Percentiles rank a stretch among this genome's conserved stretches.
Evolutionary conservation across 2,329 filamentous ascomycete species (phyloP).

Genomic region (Karstenula rhodostoma): DNA sequence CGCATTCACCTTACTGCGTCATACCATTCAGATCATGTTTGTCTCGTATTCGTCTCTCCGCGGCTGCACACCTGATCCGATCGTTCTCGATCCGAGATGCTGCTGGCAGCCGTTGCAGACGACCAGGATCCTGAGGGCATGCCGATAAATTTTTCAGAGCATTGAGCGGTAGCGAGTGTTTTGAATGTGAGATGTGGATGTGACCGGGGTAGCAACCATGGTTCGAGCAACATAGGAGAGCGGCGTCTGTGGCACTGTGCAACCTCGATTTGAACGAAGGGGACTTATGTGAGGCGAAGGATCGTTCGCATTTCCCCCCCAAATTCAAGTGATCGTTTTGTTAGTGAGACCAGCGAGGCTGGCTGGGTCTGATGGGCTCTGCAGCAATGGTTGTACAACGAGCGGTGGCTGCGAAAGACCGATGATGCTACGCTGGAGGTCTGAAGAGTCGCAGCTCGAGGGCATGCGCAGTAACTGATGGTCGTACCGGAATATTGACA

Average conservation of each 20-base stretch:
- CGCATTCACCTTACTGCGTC: background rate
- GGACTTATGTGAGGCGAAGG: background rate
- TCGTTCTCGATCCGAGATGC: conserved; percentile 12
- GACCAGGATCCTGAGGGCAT: background rate
- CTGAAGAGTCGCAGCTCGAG: background rate
- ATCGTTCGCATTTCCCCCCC: background rate
- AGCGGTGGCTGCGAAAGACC: background rate
- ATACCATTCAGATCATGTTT: background rate
- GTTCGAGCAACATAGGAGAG: conserved; percentile 20
- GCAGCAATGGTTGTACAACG: background rate
- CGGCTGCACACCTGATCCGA: conserved; percentile 2
- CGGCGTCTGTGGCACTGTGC: background rate
- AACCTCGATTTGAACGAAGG: background rate
- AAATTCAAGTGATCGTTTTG: background rate
- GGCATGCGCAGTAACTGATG: background rate
- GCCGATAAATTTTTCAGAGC: background rate
- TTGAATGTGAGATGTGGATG: conserved; percentile 1
- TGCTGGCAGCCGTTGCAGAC: conserved; percentile 18
- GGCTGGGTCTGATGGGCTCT: background rate
- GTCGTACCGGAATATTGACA: conserved; percentile 3
- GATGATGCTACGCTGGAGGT: background rate
- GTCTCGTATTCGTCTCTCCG: conserved; percentile 4
- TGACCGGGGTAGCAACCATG: conserved; percentile 19
- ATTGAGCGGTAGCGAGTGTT: conserved; percentile 16
- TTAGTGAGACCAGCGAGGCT: background rate